Evolutionary conservation across 139 green algal species (phyloP), one percentile per base, ranked within the genome.

Genomic region (Volvox reticuliferus): DNA sequence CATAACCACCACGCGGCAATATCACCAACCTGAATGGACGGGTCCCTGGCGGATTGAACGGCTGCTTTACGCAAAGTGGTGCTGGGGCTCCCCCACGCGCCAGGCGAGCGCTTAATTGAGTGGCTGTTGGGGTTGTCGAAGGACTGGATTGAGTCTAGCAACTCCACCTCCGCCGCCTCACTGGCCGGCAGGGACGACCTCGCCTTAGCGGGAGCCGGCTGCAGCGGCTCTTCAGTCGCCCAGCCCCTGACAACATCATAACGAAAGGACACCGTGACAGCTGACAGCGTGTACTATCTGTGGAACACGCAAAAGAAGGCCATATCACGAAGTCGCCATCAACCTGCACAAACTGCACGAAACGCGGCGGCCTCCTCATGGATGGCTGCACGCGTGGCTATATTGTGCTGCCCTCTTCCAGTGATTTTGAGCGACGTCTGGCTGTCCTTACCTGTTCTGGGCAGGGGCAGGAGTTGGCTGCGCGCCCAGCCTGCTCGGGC

Each of bases 131-230:
- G 21, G 71, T 83, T 75, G 55, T 73, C 37, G 87, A 91, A 91
- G 2, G 87, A 91, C 33, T 86, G 76, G 12, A 91, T 79, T 16
- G 87, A 91, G n/a, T 91, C 87, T 0, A 91, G 16, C 24, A 81
- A n/a, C 37, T 63, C 68, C 26, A 61, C 26, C 24, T 85, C 73
- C 50, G 30, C 69, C 3, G 73, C 80, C 35, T 90, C 71, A 14
- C 86, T 90, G 71, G 12, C n/a, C 50, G 22, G 75, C 50, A 16
- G 73, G 16, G 17, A 44, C 24, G 62, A 21, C 16, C 21, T 68
- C 84, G 68, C 69, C 67, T 62, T 36, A 37, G 36, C 33, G 9
- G 84, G 68, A 19, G 69, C 85, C 2, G 19, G 28, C 73, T 77
- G 86, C 21, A 90, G 86, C n/a, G 86, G 69, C 44, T 90, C 86